Evolutionary conservation across 345 rosid genomes (phyloP), one percentile per base, ranked within the genome.

Genomic region (Melastoma malabathricum): DNA sequence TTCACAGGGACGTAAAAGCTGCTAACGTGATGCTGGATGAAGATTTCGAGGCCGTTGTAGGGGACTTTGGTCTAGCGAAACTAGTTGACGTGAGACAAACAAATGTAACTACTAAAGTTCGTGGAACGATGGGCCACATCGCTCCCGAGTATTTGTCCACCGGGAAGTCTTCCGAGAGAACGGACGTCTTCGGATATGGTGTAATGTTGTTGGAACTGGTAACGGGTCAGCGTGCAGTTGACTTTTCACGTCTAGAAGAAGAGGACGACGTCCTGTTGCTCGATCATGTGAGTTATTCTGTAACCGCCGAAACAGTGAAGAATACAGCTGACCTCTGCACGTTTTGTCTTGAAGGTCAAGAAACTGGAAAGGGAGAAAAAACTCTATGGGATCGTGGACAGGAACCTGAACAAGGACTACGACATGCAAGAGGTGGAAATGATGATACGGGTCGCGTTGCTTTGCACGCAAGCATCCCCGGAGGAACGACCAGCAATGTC

Each of bases 51-150:
- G 96, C 98, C 3, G 96, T 87, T 49, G 97, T 87, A 64, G 98
- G 98, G 47, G 98, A 84, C 68, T 92, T 92, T 18, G 98, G 98
- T 51, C 75, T 92, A 46, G 98, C 98, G 10, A 92, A 92, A 73
- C 56, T 87, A 53, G 96, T 92, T 6, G 98, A 92, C 59, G 97
- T 92, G 58, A 80, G 88, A 51, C 70, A 73, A 68, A 77, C 90
- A 19, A 81, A 82, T 59, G 97, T 92, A 45, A 92, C 95, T 7
- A 92, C 98, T 67, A 95, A 92, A 71, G 90, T 92, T 68, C 89
- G 96, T 18, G 98, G 98, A 57, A 87, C 98, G 5, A 92, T 92
- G 98, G 98, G 98, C 58, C 98, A 87, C 71, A 92, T 87, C 64
- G 98, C 98, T 6, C 96, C 98, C 0, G 98, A 92, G 38, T 92